Evolutionary conservation across 208 protist genomes (phyloP).

Genomic region (Porcisia deanei): DNA sequence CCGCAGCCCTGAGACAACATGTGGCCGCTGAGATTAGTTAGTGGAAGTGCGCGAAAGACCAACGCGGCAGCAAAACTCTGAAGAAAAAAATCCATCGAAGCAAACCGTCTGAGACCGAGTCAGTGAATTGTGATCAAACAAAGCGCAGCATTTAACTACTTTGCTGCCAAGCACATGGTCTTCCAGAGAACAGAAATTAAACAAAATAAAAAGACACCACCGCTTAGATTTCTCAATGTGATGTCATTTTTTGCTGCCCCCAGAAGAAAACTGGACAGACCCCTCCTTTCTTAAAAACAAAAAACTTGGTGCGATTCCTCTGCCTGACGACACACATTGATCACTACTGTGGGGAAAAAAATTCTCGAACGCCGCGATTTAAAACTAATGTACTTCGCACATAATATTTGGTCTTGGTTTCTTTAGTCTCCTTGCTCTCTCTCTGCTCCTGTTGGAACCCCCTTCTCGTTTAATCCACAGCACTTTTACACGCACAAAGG

Average conservation of each 20-base stretch:
- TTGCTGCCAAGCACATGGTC: background rate
- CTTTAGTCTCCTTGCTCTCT: background rate
- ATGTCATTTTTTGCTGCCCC: background rate
- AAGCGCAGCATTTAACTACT: background rate
- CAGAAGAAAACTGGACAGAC: no score
- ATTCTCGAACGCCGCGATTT: background rate
- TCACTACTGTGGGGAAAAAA: background rate
- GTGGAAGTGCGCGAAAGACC: background rate
- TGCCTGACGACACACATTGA: background rate
- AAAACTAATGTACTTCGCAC: background rate
- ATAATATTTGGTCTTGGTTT: no score
- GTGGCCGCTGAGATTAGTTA: background rate
- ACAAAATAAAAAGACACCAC: background rate
- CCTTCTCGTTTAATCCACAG: background rate
- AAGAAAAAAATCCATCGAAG: no score
- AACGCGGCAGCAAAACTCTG: background rate
- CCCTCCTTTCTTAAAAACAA: background rate
- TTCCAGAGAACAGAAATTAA: background rate
- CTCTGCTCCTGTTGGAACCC: background rate
- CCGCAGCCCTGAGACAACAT: background rate
- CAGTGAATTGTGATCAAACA: no score
- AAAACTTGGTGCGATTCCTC: background rate
- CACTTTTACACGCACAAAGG: background rate
- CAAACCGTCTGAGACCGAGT: no score
- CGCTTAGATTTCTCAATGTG: background rate